These are phyloP conservation scores for Scedosporium minutisporum DNA, from an alignment of 2,329 filamentous ascomycete species.

Conservation along the genomic window DNA sequence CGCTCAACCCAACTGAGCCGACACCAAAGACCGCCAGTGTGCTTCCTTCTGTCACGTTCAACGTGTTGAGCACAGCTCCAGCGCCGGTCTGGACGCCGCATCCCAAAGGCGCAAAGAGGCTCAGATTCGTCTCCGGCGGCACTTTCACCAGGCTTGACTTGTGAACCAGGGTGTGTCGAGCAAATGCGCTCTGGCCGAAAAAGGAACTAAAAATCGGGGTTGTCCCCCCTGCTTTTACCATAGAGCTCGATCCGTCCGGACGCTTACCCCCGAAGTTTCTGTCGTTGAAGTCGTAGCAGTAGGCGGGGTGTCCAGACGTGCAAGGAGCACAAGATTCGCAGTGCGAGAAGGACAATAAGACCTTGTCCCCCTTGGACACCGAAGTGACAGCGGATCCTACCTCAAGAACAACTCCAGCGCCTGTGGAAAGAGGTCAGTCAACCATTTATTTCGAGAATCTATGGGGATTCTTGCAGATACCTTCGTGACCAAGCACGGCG, in stretches of 20 bases:
- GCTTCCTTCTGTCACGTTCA: slow-evolving; percentile 16
- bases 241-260: background rate
- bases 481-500: slow-evolving; percentile 43
- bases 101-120: slow-evolving; percentile 21
- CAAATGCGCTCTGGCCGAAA: slow-evolving; percentile 25
- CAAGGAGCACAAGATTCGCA: slow-evolving; percentile 35
- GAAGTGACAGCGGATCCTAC: slow-evolving; percentile 34
- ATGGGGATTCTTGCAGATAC: slow-evolving; percentile 14
- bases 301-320: slow-evolving; percentile 30
- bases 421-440: slow-evolving; percentile 11
- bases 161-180: slow-evolving; percentile 19
- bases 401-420: slow-evolving; percentile 33
- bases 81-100: slow-evolving; percentile 27
- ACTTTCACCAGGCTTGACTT: slow-evolving; percentile 20
- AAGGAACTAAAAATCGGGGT: slow-evolving; percentile 15
- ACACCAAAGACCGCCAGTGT: slow-evolving; percentile 23
- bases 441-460: background rate
- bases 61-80: slow-evolving; percentile 23
- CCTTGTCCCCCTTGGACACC: slow-evolving; percentile 41
- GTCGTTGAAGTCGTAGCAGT: slow-evolving; percentile 37
- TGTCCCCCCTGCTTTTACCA: background rate
- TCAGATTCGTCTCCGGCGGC: slow-evolving; percentile 15
- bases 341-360: slow-evolving; percentile 35
- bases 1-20: slow-evolving; percentile 24
- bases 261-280: slow-evolving; percentile 31